Evolutionary conservation across 2,329 filamentous ascomycete species (phyloP).

Genomic region (Colletotrichum spinosum): DNA sequence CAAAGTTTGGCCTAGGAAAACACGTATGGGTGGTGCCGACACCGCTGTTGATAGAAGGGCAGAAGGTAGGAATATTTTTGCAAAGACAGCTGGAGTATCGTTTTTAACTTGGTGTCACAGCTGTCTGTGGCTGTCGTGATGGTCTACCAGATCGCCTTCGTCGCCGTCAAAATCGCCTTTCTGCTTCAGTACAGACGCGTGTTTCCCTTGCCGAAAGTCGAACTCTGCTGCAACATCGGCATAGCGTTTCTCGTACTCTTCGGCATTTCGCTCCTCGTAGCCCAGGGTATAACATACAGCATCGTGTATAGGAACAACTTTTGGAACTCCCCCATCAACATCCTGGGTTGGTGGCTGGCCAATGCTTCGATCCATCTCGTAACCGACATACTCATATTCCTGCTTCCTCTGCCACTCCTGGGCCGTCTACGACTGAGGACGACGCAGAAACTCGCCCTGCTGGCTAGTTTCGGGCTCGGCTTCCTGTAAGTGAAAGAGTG

Average conservation of each 20-base stretch:
- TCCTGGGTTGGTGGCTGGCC: constrained; percentile 32
- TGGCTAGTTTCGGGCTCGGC: constrained; percentile 33
- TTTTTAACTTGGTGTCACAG: constrained; percentile 37
- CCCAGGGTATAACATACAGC: constrained; percentile 13
- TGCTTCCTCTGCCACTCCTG: constrained; percentile 36
- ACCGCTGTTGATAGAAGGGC: constrained; percentile 4
- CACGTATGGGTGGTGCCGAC: constrained; percentile 23
- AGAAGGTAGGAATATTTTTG: constrained; percentile 1
- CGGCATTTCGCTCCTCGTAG: constrained; percentile 29
- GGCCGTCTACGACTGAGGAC: constrained; percentile 17
- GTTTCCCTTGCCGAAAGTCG: constrained; percentile 36
- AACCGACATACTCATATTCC: constrained; percentile 38
- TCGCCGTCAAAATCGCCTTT: constrained; percentile 49
- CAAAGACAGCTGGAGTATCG: neutral
- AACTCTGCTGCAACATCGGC: constrained; percentile 34
- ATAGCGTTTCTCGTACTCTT: constrained; percentile 33
- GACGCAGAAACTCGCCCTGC: constrained; percentile 34
- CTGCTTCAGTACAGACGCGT: constrained; percentile 52
- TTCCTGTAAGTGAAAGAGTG: constrained; percentile 26
- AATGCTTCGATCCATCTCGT: constrained; percentile 35
- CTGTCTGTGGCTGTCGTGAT: constrained; percentile 43
- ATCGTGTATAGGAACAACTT: neutral
- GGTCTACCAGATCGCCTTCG: constrained; percentile 45
- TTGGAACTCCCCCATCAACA: constrained; percentile 16
- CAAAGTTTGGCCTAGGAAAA: constrained; percentile 39